These are phyloP conservation scores for Elaeis guineensis DNA, from an alignment of 176 grass and related monocot genomes.

Conservation along the genomic window DNA sequence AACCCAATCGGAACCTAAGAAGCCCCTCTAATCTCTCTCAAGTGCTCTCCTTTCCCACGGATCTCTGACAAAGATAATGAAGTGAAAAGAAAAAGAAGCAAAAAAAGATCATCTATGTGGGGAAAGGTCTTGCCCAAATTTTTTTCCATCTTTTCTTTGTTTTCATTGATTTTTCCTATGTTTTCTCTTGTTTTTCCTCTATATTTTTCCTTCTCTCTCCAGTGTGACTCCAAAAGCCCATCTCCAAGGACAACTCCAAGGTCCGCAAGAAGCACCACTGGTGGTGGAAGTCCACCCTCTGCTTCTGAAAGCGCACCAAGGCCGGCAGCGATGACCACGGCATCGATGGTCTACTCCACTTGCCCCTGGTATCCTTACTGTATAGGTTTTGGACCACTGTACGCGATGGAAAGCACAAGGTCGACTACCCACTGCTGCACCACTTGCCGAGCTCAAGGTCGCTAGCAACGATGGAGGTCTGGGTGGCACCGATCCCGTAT, in stretches of 20 bases:
- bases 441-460: conserved; percentile 21
- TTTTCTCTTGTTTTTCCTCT: too few relatives aligned
- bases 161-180: too few relatives aligned
- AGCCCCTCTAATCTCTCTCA: too few relatives aligned
- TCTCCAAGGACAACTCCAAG: conserved; percentile 19
- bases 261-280: conserved; percentile 8
- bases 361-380: not conserved
- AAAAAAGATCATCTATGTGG: too few relatives aligned
- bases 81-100: too few relatives aligned
- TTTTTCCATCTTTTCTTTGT: too few relatives aligned
- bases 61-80: too few relatives aligned
- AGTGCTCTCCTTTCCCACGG: too few relatives aligned
- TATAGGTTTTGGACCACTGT: not conserved
- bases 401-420: not conserved
- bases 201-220: too few relatives aligned
- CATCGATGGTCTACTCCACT: not conserved
- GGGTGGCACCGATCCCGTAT: conserved; percentile 17
- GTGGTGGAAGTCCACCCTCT: conserved; percentile 49
- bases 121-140: too few relatives aligned
- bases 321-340: not conserved
- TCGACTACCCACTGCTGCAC: conserved; percentile 9
- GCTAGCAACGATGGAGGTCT: conserved; percentile 33
- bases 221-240: conserved; percentile 42
- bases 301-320: conserved; percentile 34
- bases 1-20: too few relatives aligned